Base-by-base conservation (phyloP, 495 filamentous ascomycete species). In the Pseudoneurospora amorphoporcata region DNA sequence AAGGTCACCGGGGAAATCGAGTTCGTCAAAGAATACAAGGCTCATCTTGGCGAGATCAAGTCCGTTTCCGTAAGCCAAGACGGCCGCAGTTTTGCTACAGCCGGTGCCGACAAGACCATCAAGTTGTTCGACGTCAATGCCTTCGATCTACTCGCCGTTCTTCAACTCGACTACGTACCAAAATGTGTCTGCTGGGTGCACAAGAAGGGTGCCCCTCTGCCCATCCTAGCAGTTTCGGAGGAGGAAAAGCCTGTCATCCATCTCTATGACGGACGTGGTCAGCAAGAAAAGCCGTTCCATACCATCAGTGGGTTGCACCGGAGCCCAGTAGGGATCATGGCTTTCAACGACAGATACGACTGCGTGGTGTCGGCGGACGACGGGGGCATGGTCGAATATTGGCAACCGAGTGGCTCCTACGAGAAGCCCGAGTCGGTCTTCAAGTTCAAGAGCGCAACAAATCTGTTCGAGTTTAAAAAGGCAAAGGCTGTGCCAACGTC, bases 41-140 rank as follows among this genome's bases (percentile, higher is more conserved):
- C 94, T 19, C 96, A 98, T 80, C 86, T 86, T 71, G 92, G 92
- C 39, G 94, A 96, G 79, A 94, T 98, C 77, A 89, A 84, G 40
- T 90, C 90, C 43, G 92, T 94, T 39, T 93, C 89, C 68, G 89
- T 91, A 23, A 98, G 95, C 79, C 86, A 90, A 43, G 95, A 99
- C 81, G 95, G 95, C 7, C 88, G 94, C 79, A 97, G 92, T 82
- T 98, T 95, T 86, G 96, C 95, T 61, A 97, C 94, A 9, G 92
- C 90, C 2, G 96, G 95, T 23, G 83, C 76, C 14, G 96, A 98
- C 79, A 92, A 92, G 78, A 95, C 92, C 1, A 84, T 99, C 74
- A 98, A 96, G 84, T 90, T 99, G 17, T 99, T 98, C 76, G 95
- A 99, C 80, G 93, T 99, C 17, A 88, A 96, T 70, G 97, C 94